Evolutionary conservation across 73 alveolate genomes (phyloP), one percentile per base, ranked within the genome.

Genomic region (Loxodes magnus): DNA sequence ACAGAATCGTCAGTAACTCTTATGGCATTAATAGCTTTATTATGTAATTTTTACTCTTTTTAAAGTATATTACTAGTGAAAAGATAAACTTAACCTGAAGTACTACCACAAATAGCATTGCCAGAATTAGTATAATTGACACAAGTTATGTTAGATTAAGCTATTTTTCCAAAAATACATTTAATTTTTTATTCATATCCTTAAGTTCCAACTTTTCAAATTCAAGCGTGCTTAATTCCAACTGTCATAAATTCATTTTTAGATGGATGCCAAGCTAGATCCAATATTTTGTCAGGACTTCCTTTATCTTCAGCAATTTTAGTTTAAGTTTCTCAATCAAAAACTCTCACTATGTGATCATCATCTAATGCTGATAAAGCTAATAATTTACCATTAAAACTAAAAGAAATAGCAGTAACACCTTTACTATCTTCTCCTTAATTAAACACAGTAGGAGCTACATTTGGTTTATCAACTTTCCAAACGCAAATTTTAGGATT

Each of bases 261-360:
- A 33, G 60, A 62, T 43, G 34, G 42, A 54, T 74, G 70, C 82
- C 87, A 85, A 33, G 75, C 77, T 10, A 84, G 69, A 61, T 90
- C 96, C 53, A 79, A 76, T 44, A 90, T 90, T 49, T 80, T 69
- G 64, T 90, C 93, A 14, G 93, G 64, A 16, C 94, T 96, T 56
- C 90, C 89, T 82, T 85, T 85, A 9, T 75, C 79, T 44, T 67
- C 60, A 67, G 79, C 82, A 19, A 58, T 59, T 30, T 42, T 56
- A 39, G 68, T 50, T 20, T 94, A 92, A 39, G 77, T 65, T 43
- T 46, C 71, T 68, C 68, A 58, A 22, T 90, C 96, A 59, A 63
- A 85, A 31, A 82, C 84, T 35, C 74, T 77, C 53, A 90, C 78
- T 69, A 74, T 61, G 71, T 90, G 98, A 57, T 90, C 94, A 56